Evolutionary conservation across 352 stramenopile genomes (phyloP).

Genomic region (Phytophthora sansomeana): DNA sequence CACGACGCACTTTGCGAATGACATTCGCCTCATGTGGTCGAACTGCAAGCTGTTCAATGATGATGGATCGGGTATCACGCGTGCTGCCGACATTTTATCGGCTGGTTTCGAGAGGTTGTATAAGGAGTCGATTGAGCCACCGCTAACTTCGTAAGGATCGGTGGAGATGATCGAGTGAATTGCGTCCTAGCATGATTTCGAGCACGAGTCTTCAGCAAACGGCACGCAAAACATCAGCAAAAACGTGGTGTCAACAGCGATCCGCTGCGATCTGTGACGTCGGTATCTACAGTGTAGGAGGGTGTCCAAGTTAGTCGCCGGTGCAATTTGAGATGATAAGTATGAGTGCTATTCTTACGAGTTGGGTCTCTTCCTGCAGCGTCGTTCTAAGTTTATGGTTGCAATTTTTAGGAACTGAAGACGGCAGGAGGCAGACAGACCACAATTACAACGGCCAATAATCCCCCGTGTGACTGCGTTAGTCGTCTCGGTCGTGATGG

Average conservation of each 20-base stretch:
- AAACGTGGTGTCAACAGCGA: neutral
- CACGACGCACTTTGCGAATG: slow-evolving; percentile 65
- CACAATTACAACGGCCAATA: slow-evolving; percentile 11
- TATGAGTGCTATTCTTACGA: slow-evolving; percentile 40
- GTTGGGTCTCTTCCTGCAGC: slow-evolving; percentile 8
- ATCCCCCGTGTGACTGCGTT: neutral
- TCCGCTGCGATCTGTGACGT: slow-evolving; percentile 17
- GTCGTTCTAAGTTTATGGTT: slow-evolving; percentile 37
- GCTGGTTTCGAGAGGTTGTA: slow-evolving; percentile 72
- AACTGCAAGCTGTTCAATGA: slow-evolving; percentile 91
- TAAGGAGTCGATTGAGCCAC: slow-evolving; percentile 50
- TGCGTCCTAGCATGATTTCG: neutral
- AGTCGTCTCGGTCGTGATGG: slow-evolving; percentile 49
- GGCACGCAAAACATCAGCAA: neutral
- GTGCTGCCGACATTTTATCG: slow-evolving; percentile 73
- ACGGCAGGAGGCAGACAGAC: neutral
- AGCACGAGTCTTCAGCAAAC: neutral
- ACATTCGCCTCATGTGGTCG: slow-evolving; percentile 83
- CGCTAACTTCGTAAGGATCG: slow-evolving; percentile 26
- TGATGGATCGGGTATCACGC: slow-evolving; percentile 79
- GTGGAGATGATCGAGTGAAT: slow-evolving; percentile 2
- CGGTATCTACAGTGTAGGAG: slow-evolving; percentile 18
- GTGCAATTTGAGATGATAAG: slow-evolving; percentile 30
- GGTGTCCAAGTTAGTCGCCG: slow-evolving; percentile 23
- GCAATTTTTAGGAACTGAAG: slow-evolving; percentile 2